phyloP scores from a whole-genome alignment of 257 asterid genomes.

The Anisodus acutangulus region DNA sequence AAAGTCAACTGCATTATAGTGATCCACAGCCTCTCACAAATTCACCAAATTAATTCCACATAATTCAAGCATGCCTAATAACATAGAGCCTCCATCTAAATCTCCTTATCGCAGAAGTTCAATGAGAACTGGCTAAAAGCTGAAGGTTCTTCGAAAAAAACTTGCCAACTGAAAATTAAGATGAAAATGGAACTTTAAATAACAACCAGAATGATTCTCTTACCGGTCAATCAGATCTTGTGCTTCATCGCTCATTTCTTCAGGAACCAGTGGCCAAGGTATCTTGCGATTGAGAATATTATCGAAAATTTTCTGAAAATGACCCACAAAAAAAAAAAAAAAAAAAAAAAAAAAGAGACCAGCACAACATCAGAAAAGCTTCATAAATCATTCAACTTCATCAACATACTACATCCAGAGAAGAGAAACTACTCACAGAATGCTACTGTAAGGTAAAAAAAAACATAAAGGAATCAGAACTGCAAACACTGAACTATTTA shows the following conservation, averaged over 20 bases:
- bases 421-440: constrained; percentile 15
- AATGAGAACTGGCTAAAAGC: constrained; percentile 1
- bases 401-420: background rate
- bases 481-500: background rate
- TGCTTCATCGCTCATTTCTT: constrained; percentile 88
- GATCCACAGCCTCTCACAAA: constrained; percentile 23
- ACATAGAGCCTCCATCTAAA: constrained; percentile 12
- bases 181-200: background rate
- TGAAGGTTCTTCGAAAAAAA: constrained; percentile 7
- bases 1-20: background rate
- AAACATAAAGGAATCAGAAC: background rate
- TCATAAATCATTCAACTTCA: background rate
- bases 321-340: constrained; percentile 26
- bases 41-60: background rate
- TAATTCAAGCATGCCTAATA: background rate
- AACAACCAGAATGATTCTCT: constrained; percentile 37
- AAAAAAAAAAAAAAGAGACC: constrained; percentile 21
- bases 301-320: constrained; percentile 78
- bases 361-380: constrained; percentile 11
- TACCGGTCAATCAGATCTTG: constrained; percentile 90
- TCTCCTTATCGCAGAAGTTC: background rate
- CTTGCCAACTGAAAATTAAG: background rate
- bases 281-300: constrained; percentile 95
- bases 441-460: background rate
- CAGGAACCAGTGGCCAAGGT: constrained; percentile 92